A percentile compares a stretch with the other conserved stretches of the same genome.
Conservation (phyloP, 1,284 basidiomycete species). For the Irpex lacteus region DNA sequence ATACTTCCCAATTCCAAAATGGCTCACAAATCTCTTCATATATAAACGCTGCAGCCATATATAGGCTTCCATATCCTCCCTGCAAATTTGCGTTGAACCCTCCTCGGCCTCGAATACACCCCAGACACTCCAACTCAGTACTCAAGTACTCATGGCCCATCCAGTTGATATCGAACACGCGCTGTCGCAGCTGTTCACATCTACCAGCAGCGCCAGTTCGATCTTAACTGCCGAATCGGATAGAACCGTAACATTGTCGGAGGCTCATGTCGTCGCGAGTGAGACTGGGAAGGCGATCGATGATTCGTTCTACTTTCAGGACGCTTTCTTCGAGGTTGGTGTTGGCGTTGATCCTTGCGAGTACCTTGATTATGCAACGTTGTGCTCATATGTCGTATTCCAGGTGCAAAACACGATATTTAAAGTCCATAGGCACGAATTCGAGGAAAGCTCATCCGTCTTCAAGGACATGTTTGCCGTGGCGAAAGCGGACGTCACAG, state of each 20-base stretch:
- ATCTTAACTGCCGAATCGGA: neutral
- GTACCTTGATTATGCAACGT: neutral
- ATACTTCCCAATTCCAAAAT: too few species aligned
- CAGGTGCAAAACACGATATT: neutral
- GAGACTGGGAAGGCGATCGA: neutral
- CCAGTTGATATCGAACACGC: too few species aligned
- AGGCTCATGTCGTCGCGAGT: neutral
- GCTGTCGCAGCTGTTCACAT: too few species aligned
- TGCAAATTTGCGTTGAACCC: too few species aligned
- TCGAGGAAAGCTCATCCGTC: neutral
- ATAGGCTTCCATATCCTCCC: too few species aligned
- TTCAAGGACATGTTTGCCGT: neutral
- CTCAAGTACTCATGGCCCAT: too few species aligned
- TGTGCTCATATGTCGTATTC: neutral
- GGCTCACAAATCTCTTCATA: too few species aligned
- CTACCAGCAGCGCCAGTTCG: neutral
- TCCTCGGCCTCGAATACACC: too few species aligned
- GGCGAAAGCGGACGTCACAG: neutral
- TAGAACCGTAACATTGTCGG: neutral
- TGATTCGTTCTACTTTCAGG: neutral
- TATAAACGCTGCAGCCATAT: too few species aligned
- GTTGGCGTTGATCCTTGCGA: neutral
- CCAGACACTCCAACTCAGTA: too few species aligned
- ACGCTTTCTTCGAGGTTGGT: neutral
- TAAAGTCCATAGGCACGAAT: neutral